These are phyloP conservation scores for Epichloe gansuensis DNA, from an alignment of 2,329 filamentous ascomycete genomes.

Conservation along the genomic window DNA sequence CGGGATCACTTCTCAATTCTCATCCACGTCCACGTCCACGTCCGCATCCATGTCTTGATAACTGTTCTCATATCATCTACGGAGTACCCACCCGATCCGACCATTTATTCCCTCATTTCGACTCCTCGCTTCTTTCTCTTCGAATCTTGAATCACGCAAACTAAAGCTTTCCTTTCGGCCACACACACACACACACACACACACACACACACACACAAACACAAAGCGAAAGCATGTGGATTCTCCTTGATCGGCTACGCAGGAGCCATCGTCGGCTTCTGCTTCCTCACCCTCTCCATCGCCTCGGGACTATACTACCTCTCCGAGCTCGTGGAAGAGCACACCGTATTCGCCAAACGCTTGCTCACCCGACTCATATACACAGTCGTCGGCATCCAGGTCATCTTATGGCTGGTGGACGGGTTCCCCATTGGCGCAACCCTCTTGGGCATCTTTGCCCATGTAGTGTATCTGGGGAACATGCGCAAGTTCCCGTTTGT, in stretches of 20 bases:
- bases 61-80: no score
- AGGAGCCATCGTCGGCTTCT: conserved; percentile 79
- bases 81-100: no score
- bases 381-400: conserved; percentile 60
- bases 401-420: conserved; percentile 68
- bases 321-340: conserved; percentile 94
- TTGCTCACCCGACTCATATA: conserved; percentile 82
- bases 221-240: conserved; percentile 59
- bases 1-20: not conserved
- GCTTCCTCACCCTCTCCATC: conserved; percentile 88
- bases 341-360: conserved; percentile 83
- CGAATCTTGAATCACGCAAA: not conserved
- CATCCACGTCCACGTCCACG: not conserved
- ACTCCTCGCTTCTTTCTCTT: not conserved
- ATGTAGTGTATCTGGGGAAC: conserved; percentile 81
- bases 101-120: no score
- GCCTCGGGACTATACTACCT: conserved; percentile 98
- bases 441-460: conserved; percentile 63
- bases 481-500: conserved; percentile 65
- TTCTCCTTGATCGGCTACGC: conserved; percentile 81
- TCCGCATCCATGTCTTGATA: not conserved
- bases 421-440: conserved; percentile 70
- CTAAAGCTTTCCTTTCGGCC: not conserved
- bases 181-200: no score
- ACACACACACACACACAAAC: not conserved